phyloP scores from a whole-genome alignment of 2,329 filamentous ascomycete genomes.

The Thermomyces lanuginosus region DNA sequence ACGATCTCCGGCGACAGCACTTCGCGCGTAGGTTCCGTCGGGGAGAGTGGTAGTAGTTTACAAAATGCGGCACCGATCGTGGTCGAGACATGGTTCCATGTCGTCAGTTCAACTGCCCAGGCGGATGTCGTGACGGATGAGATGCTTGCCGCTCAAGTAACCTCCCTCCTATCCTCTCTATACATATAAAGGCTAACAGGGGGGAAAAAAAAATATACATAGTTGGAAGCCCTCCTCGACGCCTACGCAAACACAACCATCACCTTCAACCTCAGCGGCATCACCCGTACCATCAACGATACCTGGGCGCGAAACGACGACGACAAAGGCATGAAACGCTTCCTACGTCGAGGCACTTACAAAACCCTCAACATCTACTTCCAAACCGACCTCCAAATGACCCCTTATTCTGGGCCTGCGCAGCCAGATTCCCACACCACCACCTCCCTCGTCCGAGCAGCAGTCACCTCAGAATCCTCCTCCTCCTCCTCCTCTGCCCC shows the following conservation, averaged over 20 bases:
- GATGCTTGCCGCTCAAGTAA: slow-evolving; percentile 22
- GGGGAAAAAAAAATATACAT: slow-evolving; percentile 2
- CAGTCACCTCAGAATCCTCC: slow-evolving; percentile 8
- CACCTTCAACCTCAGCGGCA: slow-evolving; percentile 33
- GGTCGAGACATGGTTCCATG: slow-evolving; percentile 29
- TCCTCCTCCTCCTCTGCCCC: slow-evolving; percentile 9
- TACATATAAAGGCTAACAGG: slow-evolving; percentile 2
- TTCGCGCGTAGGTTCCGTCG: no score
- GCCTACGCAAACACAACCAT: slow-evolving; percentile 32
- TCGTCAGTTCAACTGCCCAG: slow-evolving; percentile 20
- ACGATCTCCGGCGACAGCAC: slow-evolving; percentile 1
- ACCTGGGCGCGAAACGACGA: slow-evolving; percentile 37
- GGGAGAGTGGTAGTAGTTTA: no score
- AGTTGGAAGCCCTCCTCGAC: slow-evolving; percentile 28
- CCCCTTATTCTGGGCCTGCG: slow-evolving; percentile 6
- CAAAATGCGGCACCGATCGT: slow-evolving; percentile 20
- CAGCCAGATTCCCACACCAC: not conserved
- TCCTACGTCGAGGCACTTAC: slow-evolving; percentile 39
- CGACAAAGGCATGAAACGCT: slow-evolving; percentile 36
- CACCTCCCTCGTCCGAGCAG: slow-evolving; percentile 10
- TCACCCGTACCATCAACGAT: slow-evolving; percentile 37
- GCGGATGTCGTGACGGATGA: slow-evolving; percentile 14
- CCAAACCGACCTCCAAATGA: slow-evolving; percentile 35
- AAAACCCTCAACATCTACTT: slow-evolving; percentile 43
- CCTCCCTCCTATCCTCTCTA: slow-evolving; percentile 2